phyloP scores from a whole-genome alignment of 495 filamentous ascomycete genomes.

The Tricharina praecox region DNA sequence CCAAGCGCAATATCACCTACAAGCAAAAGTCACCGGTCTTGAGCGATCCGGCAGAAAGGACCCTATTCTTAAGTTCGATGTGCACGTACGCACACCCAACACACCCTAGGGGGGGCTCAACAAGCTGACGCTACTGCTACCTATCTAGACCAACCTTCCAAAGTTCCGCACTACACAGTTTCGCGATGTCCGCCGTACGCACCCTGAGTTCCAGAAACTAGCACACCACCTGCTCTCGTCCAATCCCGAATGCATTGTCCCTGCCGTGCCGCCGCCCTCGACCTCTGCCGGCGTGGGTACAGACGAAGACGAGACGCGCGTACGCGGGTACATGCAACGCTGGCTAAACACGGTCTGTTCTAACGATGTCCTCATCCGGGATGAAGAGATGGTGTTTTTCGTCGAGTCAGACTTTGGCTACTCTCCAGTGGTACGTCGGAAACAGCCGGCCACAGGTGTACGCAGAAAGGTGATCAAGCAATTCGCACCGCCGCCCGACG shows the following conservation, averaged over 20 bases:
- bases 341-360: slow-evolving; percentile 87
- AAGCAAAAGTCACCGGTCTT: slow-evolving; percentile 82
- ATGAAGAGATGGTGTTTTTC: slow-evolving; percentile 93
- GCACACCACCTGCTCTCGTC: slow-evolving; percentile 87
- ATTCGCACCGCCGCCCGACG: slow-evolving; percentile 93
- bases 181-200: slow-evolving; percentile 84
- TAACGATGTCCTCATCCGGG: slow-evolving; percentile 82
- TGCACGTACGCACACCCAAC: slow-evolving; percentile 51
- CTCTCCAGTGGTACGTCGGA: slow-evolving; percentile 82
- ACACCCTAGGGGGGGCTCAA: neutral
- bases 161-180: slow-evolving; percentile 96
- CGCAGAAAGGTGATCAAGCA: slow-evolving; percentile 92
- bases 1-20: slow-evolving; percentile 58
- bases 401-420: slow-evolving; percentile 98
- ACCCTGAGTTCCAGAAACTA: slow-evolving; percentile 89
- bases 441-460: slow-evolving; percentile 93
- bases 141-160: slow-evolving; percentile 74
- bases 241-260: slow-evolving; percentile 93
- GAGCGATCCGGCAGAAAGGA: slow-evolving; percentile 91
- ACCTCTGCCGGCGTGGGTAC: slow-evolving; percentile 92
- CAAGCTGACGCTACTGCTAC: neutral
- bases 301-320: slow-evolving; percentile 82
- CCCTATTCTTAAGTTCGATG: slow-evolving; percentile 85
- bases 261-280: slow-evolving; percentile 77
- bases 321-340: slow-evolving; percentile 75